These are phyloP conservation scores for Tetradesmus obliquus DNA, from an alignment of 139 green algal species.

Conservation along the genomic window DNA sequence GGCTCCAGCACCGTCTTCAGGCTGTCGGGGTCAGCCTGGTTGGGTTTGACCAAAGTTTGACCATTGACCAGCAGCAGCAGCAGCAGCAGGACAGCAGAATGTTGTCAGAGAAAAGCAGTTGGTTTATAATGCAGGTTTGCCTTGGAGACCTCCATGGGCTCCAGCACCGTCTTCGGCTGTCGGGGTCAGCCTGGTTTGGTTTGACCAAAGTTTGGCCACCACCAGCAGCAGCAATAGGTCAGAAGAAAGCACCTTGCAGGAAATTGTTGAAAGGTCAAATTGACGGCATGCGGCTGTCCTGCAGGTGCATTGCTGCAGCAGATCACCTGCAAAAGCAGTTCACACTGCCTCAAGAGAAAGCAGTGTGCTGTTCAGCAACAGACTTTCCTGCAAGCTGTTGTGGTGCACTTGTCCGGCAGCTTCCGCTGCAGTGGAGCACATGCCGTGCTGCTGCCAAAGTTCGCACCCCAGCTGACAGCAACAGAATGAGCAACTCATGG, in stretches of 20 bases:
- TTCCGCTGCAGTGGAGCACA: too few species aligned
- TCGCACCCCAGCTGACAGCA: too few species aligned
- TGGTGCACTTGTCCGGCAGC: too few species aligned
- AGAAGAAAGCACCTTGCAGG: not conserved
- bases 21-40: conserved; percentile 6
- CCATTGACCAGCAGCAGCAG: not conserved
- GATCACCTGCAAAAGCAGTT: too few species aligned
- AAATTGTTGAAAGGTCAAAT: not conserved
- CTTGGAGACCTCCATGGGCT: conserved; percentile 17
- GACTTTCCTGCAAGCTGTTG: too few species aligned
- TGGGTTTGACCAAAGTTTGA: not conserved
- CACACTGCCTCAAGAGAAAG: too few species aligned
- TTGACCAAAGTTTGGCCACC: not conserved
- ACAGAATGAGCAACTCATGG: too few species aligned
- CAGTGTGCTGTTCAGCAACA: too few species aligned
- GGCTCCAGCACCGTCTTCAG: conserved; percentile 40
- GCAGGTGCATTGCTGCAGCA: too few species aligned
- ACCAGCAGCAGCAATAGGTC: not conserved
- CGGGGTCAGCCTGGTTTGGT: not conserved
- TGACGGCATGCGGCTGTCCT: not conserved
- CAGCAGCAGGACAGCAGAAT: not conserved
- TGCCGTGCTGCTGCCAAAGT: not conserved
- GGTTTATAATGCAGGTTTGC: not conserved
- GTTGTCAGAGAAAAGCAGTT: not conserved
- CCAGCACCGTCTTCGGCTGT: not conserved